These are phyloP conservation scores for Oemleria cerasiformis DNA, from an alignment of 306 rosid species.

Conservation along the genomic window DNA sequence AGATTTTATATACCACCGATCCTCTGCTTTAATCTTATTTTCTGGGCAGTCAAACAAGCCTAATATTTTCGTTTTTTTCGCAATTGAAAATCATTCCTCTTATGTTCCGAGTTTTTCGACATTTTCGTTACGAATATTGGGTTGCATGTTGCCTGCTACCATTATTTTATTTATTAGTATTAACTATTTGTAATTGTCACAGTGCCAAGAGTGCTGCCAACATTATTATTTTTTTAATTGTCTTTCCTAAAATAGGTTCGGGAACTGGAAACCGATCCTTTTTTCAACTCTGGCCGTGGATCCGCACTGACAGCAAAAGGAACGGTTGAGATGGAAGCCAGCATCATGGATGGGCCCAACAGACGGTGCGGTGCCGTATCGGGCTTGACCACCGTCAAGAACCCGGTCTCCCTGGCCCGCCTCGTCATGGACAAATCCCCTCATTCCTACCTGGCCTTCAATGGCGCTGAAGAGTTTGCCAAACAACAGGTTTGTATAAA, in stretches of 20 bases:
- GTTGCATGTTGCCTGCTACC: not conserved
- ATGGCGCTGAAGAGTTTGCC: constrained; percentile 89
- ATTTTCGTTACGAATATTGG: too few species aligned
- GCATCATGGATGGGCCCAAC: constrained; percentile 86
- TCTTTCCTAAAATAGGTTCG: constrained; percentile 45
- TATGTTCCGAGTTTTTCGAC: too few species aligned
- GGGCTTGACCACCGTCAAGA: constrained; percentile 73
- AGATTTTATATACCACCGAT: too few species aligned
- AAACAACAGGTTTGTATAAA: constrained; percentile 49
- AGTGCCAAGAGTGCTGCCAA: not conserved
- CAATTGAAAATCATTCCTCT: too few species aligned
- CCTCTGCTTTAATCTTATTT: not conserved
- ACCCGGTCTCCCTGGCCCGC: constrained; percentile 87
- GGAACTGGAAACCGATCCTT: constrained; percentile 76
- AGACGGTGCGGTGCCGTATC: constrained; percentile 95
- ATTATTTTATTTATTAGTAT: not conserved
- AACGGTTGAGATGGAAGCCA: constrained; percentile 93
- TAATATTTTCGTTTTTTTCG: too few species aligned
- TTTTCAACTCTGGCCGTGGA: constrained; percentile 93
- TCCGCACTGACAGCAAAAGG: constrained; percentile 82
- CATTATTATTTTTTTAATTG: not conserved
- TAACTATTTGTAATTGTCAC: too few species aligned
- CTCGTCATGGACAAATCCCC: constrained; percentile 97
- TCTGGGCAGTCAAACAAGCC: too few species aligned
- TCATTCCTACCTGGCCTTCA: constrained; percentile 85